These are phyloP conservation scores for Saccharomycopsis fermentans DNA, from an alignment of 805 yeast species.

Conservation along the genomic window DNA sequence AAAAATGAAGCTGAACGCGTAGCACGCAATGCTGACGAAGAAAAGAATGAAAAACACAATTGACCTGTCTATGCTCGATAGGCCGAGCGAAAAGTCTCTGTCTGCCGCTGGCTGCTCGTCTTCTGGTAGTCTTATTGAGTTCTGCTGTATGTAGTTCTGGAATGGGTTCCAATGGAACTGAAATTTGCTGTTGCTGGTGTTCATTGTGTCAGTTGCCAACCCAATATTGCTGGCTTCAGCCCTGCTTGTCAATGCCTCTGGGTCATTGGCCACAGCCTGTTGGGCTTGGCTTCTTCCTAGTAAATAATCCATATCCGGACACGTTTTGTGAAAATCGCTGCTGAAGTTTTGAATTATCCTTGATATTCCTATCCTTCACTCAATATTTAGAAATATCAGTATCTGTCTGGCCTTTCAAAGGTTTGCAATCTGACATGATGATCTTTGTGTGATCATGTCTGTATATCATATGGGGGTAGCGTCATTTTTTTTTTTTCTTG, in stretches of 20 bases:
- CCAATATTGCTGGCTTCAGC: not conserved
- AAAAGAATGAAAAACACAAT: slow-evolving; percentile 70
- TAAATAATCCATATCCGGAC: no score
- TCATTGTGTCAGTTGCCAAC: not conserved
- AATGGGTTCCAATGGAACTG: slow-evolving; percentile 6
- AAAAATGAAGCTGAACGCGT: slow-evolving; percentile 67
- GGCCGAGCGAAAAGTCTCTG: slow-evolving; percentile 1
- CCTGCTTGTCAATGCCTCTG: not conserved
- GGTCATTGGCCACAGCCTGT: no score
- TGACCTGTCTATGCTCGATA: slow-evolving; percentile 68
- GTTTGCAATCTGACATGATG: no score
- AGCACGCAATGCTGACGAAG: slow-evolving; percentile 69
- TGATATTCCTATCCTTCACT: no score
- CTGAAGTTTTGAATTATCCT: no score
- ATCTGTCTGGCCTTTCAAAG: no score
- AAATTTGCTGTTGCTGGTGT: not conserved
- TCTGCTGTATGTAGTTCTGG: slow-evolving; percentile 3
- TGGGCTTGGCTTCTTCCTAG: no score
- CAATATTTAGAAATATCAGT: no score
- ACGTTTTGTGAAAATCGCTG: no score
- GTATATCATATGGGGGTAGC: no score
- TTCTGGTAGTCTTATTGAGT: not conserved
- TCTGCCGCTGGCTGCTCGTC: slow-evolving; percentile 1
- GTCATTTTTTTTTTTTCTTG: no score
- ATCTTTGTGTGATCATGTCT: no score